phyloP scores from a whole-genome alignment of 768 basidiomycete species.

The Sporobolomyces pararoseus region DNA sequence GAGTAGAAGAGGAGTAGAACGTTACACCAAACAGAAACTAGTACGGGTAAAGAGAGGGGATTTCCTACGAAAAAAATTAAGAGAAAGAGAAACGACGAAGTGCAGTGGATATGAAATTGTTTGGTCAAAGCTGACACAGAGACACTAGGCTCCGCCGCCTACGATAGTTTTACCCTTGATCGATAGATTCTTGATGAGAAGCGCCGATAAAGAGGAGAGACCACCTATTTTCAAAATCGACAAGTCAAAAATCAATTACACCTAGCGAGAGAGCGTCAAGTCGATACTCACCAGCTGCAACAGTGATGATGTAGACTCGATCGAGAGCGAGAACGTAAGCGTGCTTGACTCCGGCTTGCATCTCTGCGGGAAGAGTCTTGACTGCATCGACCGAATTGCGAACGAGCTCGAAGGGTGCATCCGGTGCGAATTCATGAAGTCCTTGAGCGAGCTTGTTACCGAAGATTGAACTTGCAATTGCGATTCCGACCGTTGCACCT shows the following conservation, averaged over 20 bases:
- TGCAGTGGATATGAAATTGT: no score
- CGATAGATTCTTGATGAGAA: constrained; percentile 48
- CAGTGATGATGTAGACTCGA: constrained; percentile 50
- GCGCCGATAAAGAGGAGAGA: constrained; percentile 45
- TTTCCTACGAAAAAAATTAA: no score
- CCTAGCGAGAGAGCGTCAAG: no score
- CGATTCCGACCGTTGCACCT: constrained; percentile 44
- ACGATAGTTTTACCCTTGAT: constrained; percentile 36
- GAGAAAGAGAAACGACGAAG: no score
- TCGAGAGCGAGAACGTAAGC: constrained; percentile 41
- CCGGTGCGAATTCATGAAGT: constrained; percentile 28
- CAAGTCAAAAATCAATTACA: no score
- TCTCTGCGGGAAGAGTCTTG: constrained; percentile 44
- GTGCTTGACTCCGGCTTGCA: constrained; percentile 35
- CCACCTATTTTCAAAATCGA: constrained; percentile 29
- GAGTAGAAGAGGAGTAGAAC: no score
- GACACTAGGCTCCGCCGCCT: constrained; percentile 14
- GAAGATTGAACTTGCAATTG: constrained; percentile 28
- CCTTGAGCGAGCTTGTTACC: constrained; percentile 43
- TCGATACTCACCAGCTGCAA: constrained; percentile 42
- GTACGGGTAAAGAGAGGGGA: no score
- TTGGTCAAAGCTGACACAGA: no score
- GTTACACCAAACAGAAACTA: no score
- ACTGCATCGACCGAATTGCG: constrained; percentile 45
- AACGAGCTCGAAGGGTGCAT: constrained; percentile 47